Conservation (phyloP, 441 rosid genomes). For the Erodium moschatum region DNA sequence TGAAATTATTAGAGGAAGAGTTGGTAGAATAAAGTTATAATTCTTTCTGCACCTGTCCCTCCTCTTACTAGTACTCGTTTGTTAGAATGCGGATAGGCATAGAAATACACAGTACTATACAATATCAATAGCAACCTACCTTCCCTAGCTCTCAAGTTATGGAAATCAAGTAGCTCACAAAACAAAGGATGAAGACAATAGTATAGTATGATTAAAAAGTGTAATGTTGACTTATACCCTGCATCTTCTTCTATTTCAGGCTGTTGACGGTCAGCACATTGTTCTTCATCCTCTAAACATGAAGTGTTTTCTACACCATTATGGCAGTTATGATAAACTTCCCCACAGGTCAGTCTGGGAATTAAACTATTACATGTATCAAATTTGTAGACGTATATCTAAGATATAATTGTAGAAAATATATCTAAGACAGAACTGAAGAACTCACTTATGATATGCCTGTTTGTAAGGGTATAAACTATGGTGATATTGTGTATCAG, state of each 20-base stretch:
- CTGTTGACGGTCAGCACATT: conserved; percentile 81
- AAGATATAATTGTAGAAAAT: neutral
- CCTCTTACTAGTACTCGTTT: no score
- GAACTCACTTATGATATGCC: neutral
- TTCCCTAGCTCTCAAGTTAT: no score
- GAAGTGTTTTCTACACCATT: conserved; percentile 84
- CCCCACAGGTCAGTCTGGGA: conserved; percentile 56
- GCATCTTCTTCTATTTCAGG: conserved; percentile 43
- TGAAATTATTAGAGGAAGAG: no score
- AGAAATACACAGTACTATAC: no score
- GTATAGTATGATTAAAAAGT: neutral
- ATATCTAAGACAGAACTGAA: neutral
- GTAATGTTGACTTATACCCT: conserved; percentile 14
- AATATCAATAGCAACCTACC: no score
- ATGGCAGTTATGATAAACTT: conserved; percentile 67
- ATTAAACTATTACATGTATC: neutral
- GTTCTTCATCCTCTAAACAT: conserved; percentile 77
- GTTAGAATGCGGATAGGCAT: no score
- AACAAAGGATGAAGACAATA: no score
- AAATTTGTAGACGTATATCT: neutral
- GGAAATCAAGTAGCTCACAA: no score
- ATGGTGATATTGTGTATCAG: no score
- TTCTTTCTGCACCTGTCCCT: neutral
- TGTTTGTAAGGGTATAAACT: no score
- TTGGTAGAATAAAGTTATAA: no score